phyloP scores from a whole-genome alignment of 768 basidiomycete genomes.

The Suillus cothurnatus region DNA sequence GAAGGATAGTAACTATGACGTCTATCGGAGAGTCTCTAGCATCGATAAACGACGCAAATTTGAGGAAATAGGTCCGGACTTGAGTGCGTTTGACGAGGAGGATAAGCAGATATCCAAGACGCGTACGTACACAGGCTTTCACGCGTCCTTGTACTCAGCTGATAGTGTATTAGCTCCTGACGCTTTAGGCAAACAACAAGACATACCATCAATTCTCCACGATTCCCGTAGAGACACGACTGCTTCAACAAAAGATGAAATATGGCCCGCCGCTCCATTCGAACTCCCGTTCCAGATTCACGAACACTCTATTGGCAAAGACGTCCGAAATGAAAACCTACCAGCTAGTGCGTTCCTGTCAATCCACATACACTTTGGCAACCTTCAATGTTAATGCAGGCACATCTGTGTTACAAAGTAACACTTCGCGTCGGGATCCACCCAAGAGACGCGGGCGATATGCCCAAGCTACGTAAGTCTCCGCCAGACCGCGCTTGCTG shows the following conservation, averaged over 20 bases:
- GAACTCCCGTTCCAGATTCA: background rate
- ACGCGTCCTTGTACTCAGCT: background rate
- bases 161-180: background rate
- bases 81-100: slow-evolving; percentile 7
- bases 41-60: slow-evolving; percentile 32
- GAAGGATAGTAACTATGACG: slow-evolving; percentile 31
- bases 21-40: slow-evolving; percentile 20
- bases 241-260: background rate
- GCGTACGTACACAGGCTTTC: background rate
- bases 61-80: slow-evolving; percentile 22
- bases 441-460: slow-evolving; percentile 65
- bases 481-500: background rate
- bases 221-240: background rate
- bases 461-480: slow-evolving; percentile 42
- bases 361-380: background rate
- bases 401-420: background rate
- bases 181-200: background rate
- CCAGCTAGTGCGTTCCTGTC: background rate
- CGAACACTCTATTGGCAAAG: background rate
- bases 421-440: slow-evolving; percentile 11
- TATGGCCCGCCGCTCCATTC: too few relatives aligned
- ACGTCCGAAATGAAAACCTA: background rate
- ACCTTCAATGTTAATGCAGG: background rate
- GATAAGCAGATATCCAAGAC: slow-evolving; percentile 7
- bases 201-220: background rate